phyloP scores from a whole-genome alignment of 225 moss, liverwort and hornwort genomes.

The Bryum argenteum region DNA sequence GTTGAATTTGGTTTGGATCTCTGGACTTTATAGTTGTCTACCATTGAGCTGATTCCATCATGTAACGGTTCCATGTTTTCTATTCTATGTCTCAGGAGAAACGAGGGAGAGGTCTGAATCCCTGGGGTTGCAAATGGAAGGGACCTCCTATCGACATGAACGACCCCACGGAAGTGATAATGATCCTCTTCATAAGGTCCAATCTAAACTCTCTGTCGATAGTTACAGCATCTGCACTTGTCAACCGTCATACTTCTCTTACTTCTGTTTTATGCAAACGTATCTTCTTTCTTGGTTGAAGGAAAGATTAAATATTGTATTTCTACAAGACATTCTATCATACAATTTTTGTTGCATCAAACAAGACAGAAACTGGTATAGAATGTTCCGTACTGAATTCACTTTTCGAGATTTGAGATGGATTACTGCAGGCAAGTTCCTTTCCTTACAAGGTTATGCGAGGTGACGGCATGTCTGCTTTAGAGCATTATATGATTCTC shows the following conservation, averaged over 20 bases:
- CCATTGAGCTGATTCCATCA: slow-evolving; percentile 25
- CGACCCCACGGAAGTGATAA: slow-evolving; percentile 52
- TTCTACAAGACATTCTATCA: not conserved
- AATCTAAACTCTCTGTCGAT: slow-evolving; percentile 3
- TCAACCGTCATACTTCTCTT: slow-evolving; percentile 7
- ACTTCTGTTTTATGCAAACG: not conserved
- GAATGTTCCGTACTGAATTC: not conserved
- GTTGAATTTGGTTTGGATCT: slow-evolving; percentile 16
- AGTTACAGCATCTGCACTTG: slow-evolving; percentile 5
- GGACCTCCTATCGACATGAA: slow-evolving; percentile 53
- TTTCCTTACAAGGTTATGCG: slow-evolving; percentile 11
- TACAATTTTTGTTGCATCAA: slow-evolving; percentile 17
- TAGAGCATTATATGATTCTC: not conserved
- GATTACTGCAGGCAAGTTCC: not conserved
- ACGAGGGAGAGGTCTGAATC: slow-evolving; percentile 61
- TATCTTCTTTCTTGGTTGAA: slow-evolving; percentile 10
- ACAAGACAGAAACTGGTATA: not conserved
- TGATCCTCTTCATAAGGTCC: slow-evolving; percentile 61
- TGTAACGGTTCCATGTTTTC: slow-evolving; percentile 34
- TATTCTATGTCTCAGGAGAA: slow-evolving; percentile 44
- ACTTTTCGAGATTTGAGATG: slow-evolving; percentile 3
- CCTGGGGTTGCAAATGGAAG: slow-evolving; percentile 63
- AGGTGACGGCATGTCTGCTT: not conserved
- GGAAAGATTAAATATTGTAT: not conserved
- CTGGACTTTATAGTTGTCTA: slow-evolving; percentile 4